Base-by-base conservation (phyloP, 768 basidiomycete genomes). In the Pisolithus orientalis region DNA sequence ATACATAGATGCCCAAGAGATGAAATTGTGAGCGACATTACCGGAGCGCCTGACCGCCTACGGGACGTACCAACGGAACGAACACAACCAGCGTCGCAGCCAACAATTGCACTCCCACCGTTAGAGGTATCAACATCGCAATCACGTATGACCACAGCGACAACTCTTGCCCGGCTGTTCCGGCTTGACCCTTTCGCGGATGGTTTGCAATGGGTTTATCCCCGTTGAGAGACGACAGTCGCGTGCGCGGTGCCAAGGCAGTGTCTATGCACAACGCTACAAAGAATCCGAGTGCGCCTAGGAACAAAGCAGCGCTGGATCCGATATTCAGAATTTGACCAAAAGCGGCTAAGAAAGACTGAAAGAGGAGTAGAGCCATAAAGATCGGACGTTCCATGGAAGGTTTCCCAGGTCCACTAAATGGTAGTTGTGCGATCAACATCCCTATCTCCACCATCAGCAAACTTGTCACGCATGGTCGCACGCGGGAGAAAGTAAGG, bases 51-150 rank as follows among this genome's bases (percentile, higher is more conserved):
- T n/a, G 6, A 1, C 5, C 4, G 17, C 21, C 4, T 29, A 11
- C 14, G 47, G 21, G 17, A 68, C 80, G 48, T 56, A 88, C 88
- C 61, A 96, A 68, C 6, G 95, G 95, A 0, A 95, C 90, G 61
- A 98, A 96, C 21, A 97, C 86, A 43, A 94, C 89, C 40, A 90
- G 59, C 3, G 87, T 80, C 5, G 82, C 75, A 39, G 78, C 65
- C 38, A 82, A 62, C 32, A 89, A 62, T 58, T 87, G 75, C 0
- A 77, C 68, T 21, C 87, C 84, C 0, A 78, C 72, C 9, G 82
- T 62, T 25, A 89, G 64, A 7, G 82, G 83, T 40, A 80, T 62
- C 10, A 72, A 52, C 68, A 80, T 78, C 0, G 76, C 88, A 21
- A 90, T 44, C 0, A 75, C 79, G 61, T 94, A 93, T 2, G 79